Conservation (phyloP, 805 yeast genomes). For the Nakazawaea populi region DNA sequence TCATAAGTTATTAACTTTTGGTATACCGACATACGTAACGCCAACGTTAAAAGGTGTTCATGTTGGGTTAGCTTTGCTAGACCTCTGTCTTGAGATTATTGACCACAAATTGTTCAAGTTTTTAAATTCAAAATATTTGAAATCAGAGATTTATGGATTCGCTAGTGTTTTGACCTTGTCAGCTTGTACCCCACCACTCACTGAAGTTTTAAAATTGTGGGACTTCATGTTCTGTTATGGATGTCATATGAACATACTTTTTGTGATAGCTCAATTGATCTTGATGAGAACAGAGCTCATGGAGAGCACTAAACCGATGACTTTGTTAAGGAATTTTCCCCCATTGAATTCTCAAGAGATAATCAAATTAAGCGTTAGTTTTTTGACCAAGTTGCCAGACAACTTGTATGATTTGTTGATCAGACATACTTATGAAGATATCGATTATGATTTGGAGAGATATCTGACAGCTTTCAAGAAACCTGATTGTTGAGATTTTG, state of each 20-base stretch:
- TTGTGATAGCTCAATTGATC: slow-evolving; percentile 78
- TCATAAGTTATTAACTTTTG: slow-evolving; percentile 50
- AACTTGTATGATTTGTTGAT: slow-evolving; percentile 55
- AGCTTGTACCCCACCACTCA: slow-evolving; percentile 83
- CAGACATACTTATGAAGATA: slow-evolving; percentile 33
- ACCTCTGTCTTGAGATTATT: slow-evolving; percentile 59
- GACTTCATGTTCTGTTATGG: slow-evolving; percentile 91
- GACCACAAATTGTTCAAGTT: slow-evolving; percentile 65
- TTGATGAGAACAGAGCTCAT: slow-evolving; percentile 61
- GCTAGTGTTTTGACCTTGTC: slow-evolving; percentile 78
- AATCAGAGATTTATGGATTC: slow-evolving; percentile 84
- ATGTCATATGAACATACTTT: slow-evolving; percentile 77
- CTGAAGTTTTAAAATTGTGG: slow-evolving; percentile 76
- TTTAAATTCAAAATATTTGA: slow-evolving; percentile 57
- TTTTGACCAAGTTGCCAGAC: slow-evolving; percentile 69
- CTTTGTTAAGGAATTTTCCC: slow-evolving; percentile 67
- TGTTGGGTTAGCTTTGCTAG: slow-evolving; percentile 70
- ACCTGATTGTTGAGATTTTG: too few species aligned
- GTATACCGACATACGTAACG: slow-evolving; percentile 73
- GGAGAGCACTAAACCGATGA: slow-evolving; percentile 64
- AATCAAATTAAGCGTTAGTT: slow-evolving; percentile 73
- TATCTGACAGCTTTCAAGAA: not conserved
- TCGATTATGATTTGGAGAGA: not conserved
- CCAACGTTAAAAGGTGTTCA: slow-evolving; percentile 79
- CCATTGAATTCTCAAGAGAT: slow-evolving; percentile 64